Evolutionary conservation across 768 basidiomycete species (phyloP).

Genomic region (Boletus edulis): DNA sequence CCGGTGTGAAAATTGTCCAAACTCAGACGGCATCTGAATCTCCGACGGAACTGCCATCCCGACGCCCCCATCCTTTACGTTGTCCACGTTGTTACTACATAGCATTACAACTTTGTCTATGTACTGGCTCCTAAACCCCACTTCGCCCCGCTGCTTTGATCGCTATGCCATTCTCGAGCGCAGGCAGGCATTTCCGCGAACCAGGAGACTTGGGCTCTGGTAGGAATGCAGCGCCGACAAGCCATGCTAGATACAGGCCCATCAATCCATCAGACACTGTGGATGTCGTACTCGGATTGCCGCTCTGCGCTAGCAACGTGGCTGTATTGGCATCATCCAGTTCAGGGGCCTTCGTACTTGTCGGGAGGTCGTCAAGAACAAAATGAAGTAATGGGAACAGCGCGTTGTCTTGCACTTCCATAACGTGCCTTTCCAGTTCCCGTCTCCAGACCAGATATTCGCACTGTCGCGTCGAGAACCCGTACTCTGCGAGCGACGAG

Average conservation of each 20-base stretch:
- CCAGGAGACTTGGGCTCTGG: conserved; percentile 44
- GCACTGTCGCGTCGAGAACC: conserved; percentile 72
- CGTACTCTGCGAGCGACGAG: conserved; percentile 69
- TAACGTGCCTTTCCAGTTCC: conserved; percentile 91
- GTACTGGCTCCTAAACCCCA: conserved; percentile 42
- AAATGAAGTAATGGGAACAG: conserved; percentile 97
- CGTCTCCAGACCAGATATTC: conserved; percentile 94
- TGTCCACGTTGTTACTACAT: not conserved
- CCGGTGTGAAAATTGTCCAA: not conserved
- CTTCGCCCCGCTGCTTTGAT: conserved; percentile 71
- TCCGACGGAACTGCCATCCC: not conserved
- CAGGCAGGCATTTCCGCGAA: conserved; percentile 49
- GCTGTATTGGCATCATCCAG: conserved; percentile 84
- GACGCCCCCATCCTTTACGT: not conserved
- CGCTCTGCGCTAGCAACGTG: conserved; percentile 48
- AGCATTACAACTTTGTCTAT: not conserved
- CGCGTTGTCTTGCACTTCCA: conserved; percentile 93
- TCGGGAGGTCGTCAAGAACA: conserved; percentile 95
- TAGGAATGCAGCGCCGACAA: conserved; percentile 82
- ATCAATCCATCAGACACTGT: conserved; percentile 78
- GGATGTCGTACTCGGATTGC: conserved; percentile 34
- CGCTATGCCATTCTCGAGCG: conserved; percentile 35
- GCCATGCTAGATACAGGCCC: conserved; percentile 91
- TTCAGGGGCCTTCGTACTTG: conserved; percentile 91
- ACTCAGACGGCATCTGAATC: not conserved